Percentiles rank a stretch among this genome's conserved stretches.
Evolutionary conservation across 2,329 filamentous ascomycete species (phyloP).

Genomic region (Arthroderma sp.): DNA sequence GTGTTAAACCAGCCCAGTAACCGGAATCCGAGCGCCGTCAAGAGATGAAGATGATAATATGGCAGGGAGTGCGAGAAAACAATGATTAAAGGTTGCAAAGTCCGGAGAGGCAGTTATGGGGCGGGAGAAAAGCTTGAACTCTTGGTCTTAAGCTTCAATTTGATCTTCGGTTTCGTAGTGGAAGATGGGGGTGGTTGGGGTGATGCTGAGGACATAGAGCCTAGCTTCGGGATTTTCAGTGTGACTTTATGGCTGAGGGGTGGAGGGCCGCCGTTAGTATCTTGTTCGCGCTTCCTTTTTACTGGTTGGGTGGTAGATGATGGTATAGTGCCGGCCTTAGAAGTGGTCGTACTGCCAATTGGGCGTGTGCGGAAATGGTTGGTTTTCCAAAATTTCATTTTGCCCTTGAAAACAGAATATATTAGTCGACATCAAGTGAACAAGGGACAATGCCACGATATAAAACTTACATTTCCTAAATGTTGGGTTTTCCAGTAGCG

Average conservation of each 20-base stretch:
- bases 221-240: constrained; percentile 32
- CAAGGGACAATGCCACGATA: background rate
- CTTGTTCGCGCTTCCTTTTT: constrained; percentile 33
- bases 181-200: constrained; percentile 21
- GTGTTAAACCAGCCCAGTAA: background rate
- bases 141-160: constrained; percentile 30
- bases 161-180: constrained; percentile 24
- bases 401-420: constrained; percentile 22
- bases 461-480: constrained; percentile 37
- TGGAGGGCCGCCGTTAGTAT: constrained; percentile 17
- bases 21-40: background rate
- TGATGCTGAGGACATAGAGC: constrained; percentile 17
- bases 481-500: constrained; percentile 46
- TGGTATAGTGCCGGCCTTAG: constrained; percentile 6
- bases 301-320: constrained; percentile 10
- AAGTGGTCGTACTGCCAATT: constrained; percentile 11
- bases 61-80: background rate
- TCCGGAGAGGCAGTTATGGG: background rate
- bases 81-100: background rate
- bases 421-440: background rate
- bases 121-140: background rate
- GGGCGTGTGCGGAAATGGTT: constrained; percentile 29
- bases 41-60: background rate
- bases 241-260: constrained; percentile 30
- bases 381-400: constrained; percentile 34